Conservation (phyloP, 495 filamentous ascomycete genomes). For the Aspergillus ostianus region DNA sequence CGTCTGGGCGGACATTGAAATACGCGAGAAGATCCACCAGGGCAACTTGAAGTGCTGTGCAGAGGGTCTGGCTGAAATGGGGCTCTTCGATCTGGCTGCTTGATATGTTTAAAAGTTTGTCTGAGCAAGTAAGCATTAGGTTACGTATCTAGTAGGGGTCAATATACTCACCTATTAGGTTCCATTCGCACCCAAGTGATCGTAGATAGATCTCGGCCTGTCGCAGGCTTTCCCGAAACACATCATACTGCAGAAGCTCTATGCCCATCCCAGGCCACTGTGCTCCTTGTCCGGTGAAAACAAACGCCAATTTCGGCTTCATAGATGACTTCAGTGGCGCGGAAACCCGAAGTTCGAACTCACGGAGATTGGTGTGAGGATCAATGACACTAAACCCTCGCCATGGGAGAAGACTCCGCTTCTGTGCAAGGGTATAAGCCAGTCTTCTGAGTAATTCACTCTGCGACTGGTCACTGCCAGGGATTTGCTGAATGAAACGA, state of each 20-base stretch:
- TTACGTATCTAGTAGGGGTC: constrained; percentile 5
- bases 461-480: no score
- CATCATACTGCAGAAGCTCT: constrained; percentile 13
- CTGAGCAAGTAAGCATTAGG: neutral
- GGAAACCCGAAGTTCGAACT: neutral
- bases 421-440: no score
- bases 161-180: no score
- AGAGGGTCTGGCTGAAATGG: constrained; percentile 19
- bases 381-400: no score
- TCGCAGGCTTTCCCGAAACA: constrained; percentile 11
- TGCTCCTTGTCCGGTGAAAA: constrained; percentile 40
- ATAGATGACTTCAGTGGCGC: neutral
- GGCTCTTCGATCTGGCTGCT: no score
- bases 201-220: constrained; percentile 5
- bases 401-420: no score
- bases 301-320: constrained; percentile 22
- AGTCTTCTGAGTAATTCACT: no score
- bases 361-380: neutral
- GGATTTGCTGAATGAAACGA: no score
- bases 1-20: constrained; percentile 40
- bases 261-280: constrained; percentile 33
- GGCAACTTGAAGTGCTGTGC: constrained; percentile 28
- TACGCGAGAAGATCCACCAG: constrained; percentile 43
- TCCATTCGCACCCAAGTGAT: constrained; percentile 13
- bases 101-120: constrained; percentile 13